Conservation (phyloP, 345 rosid genomes). For the Eucalyptus cloeziana region DNA sequence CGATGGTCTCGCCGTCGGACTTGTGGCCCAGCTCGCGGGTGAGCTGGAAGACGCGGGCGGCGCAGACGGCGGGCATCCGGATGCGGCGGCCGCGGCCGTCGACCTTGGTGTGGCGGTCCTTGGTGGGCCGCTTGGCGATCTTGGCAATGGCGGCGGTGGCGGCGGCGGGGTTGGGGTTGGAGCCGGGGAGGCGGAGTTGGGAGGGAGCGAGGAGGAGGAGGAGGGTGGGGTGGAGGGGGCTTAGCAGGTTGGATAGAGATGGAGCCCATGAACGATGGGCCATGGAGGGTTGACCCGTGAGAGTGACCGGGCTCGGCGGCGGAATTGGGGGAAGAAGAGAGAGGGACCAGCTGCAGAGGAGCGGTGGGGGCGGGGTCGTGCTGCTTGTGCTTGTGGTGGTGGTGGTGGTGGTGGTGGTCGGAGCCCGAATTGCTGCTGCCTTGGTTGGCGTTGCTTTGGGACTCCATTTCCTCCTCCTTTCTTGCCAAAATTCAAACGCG, state of each 20-base stretch:
- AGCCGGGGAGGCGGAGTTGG: neutral
- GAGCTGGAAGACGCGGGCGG: slow-evolving; percentile 74
- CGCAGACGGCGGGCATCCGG: slow-evolving; percentile 83
- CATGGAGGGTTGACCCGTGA: neutral
- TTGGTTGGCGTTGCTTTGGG: slow-evolving; percentile 7
- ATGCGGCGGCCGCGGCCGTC: slow-evolving; percentile 84
- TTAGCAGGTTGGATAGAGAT: neutral
- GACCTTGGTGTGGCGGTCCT: slow-evolving; percentile 79
- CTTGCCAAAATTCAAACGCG: neutral
- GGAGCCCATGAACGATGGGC: slow-evolving; percentile 34
- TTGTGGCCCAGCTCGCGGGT: slow-evolving; percentile 72
- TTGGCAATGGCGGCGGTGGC: neutral
- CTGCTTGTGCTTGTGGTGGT: slow-evolving; percentile 11
- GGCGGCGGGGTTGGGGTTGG: neutral
- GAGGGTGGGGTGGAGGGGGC: neutral
- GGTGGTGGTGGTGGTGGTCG: neutral
- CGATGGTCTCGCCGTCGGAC: slow-evolving; percentile 80
- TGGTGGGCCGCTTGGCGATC: slow-evolving; percentile 38
- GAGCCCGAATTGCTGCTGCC: neutral
- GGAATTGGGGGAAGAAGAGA: slow-evolving; percentile 2
- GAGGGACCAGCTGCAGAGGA: slow-evolving; percentile 15
- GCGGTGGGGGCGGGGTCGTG: neutral
- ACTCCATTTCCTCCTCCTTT: slow-evolving; percentile 4
- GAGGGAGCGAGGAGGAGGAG: neutral
- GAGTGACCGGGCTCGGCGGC: neutral